Evolutionary conservation across 2,329 filamentous ascomycete genomes (phyloP).

Genomic region (Colletotrichum tamarilloi): DNA sequence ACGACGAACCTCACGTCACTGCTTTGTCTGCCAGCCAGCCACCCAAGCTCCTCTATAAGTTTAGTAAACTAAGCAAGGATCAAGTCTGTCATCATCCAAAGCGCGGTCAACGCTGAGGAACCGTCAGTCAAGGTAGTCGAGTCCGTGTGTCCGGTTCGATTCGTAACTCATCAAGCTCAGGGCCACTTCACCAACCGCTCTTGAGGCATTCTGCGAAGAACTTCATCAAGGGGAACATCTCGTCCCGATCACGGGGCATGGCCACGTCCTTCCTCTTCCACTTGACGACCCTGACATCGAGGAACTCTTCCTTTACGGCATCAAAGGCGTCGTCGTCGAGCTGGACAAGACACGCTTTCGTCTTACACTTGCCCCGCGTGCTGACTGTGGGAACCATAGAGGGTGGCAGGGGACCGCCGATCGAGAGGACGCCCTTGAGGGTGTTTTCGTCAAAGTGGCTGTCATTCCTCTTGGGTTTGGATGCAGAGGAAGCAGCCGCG

Average conservation of each 20-base stretch:
- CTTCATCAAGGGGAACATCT: conserved; percentile 91
- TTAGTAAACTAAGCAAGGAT: background rate
- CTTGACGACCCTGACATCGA: conserved; percentile 72
- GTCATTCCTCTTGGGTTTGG: conserved; percentile 11
- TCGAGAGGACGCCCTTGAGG: conserved; percentile 69
- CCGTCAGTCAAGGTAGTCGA: background rate
- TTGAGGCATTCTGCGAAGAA: conserved; percentile 76
- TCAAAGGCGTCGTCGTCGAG: conserved; percentile 73
- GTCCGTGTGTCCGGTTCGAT: background rate
- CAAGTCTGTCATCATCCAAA: background rate
- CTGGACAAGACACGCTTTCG: conserved; percentile 70
- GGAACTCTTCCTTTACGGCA: conserved; percentile 74
- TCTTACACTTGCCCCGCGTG: conserved; percentile 65
- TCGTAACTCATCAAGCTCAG: background rate
- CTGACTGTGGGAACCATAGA: conserved; percentile 61
- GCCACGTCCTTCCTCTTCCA: conserved; percentile 79
- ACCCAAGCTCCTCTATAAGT: background rate
- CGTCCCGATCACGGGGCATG: conserved; percentile 86
- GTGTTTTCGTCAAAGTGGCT: conserved; percentile 28
- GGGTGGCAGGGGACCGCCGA: conserved; percentile 69
- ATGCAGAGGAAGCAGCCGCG: background rate
- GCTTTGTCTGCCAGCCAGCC: background rate
- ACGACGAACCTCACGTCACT: background rate
- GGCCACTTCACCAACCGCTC: conserved; percentile 37
- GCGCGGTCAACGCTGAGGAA: background rate